Conservation (phyloP, 331 rosid genomes). For the Acacia concinna region DNA sequence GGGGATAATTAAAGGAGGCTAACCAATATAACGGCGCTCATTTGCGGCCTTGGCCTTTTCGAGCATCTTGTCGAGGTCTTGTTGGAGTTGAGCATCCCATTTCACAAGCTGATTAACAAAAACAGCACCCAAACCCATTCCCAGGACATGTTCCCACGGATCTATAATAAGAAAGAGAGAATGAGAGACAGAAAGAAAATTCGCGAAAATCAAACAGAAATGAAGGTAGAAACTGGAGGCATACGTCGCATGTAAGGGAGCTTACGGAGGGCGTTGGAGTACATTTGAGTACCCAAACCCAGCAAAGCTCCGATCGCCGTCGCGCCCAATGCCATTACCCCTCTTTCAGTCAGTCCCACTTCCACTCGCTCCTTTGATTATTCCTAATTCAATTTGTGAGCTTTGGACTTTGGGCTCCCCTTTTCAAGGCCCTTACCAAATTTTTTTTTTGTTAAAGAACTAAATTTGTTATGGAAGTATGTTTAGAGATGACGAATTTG, state of each 20-base stretch:
- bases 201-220: conserved; percentile 24
- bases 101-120: conserved; percentile 71
- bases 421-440: too few species aligned
- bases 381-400: neutral
- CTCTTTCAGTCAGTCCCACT: neutral
- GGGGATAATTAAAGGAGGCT: neutral
- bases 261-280: conserved; percentile 95
- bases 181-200: neutral
- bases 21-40: conserved; percentile 92
- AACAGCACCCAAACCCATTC: conserved; percentile 79
- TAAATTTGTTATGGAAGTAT: too few species aligned
- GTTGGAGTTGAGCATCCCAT: conserved; percentile 74
- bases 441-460: too few species aligned
- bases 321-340: conserved; percentile 65
- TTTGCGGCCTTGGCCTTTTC: conserved; percentile 90
- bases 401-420: neutral
- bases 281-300: conserved; percentile 87
- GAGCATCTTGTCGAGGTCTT: conserved; percentile 85
- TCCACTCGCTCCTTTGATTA: neutral
- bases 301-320: conserved; percentile 85
- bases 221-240: neutral
- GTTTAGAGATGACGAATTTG: too few species aligned
- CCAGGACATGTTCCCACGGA: conserved; percentile 96
- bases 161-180: conserved; percentile 39
- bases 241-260: conserved; percentile 98